Evolutionary conservation across 805 yeast genomes (phyloP), one percentile per base, ranked within the genome.

Genomic region (Lachancea dasiensis): DNA sequence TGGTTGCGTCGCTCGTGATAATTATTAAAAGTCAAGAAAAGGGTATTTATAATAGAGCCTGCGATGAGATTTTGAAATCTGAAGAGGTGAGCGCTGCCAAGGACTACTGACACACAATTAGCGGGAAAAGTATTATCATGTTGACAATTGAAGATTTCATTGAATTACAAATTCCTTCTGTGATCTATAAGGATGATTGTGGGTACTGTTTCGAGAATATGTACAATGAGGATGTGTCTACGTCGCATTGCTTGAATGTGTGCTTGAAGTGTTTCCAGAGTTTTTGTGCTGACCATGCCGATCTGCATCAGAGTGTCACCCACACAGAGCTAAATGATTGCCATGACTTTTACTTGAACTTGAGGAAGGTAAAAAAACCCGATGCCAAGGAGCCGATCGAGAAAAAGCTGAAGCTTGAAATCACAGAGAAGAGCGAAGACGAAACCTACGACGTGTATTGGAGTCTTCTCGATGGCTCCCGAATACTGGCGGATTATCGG

Each of bases 121-220:
- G n/a, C n/a, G n/a, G n/a, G n/a, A n/a, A n/a, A n/a, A n/a, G n/a
- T n/a, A n/a, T n/a, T n/a, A n/a, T n/a, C n/a, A 40, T 44, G 43
- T 25, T 33, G 7, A 43, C 44, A 44, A 31, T 38, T 11, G 50
- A 45, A 8, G 36, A 24, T 5, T 15, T 51, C 19, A 31, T 28
- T 3, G 31, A 30, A 7, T 29, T 45, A 13, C 39, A 47, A 3
- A 39, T 64, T 21, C 61, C 65, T 3, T 44, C 60, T 17, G 65
- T 69, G 2, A 75, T 89, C 13, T 79, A 77, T 52, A 89, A 86
- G 54, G 97, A 90, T 63, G 96, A 87, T 48, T 89, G 97, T 56
- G 82, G 83, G 65, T 90, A 75, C 61, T 81, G 89, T 37, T 90
- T 82, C 54, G 90, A 79, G 44, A 77, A 85, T 0, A 74, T 85